A percentile compares a stretch with the other conserved stretches of the same genome.
Conservation (phyloP, 345 rosid genomes). For the Isatis tinctoria region DNA sequence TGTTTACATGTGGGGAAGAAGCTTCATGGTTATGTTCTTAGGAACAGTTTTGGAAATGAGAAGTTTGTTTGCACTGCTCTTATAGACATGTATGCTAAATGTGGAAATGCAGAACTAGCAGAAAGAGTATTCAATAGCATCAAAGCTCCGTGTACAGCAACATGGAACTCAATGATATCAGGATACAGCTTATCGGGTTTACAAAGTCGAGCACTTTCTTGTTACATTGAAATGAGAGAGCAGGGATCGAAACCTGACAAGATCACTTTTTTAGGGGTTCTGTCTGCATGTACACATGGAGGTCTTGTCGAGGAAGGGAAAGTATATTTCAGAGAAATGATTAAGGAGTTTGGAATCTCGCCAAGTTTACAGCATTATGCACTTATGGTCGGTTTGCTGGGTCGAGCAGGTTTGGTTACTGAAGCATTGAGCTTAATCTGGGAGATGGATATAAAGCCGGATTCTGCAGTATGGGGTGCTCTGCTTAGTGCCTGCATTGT, state of each 20-base stretch:
- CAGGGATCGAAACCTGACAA: slow-evolving; percentile 55
- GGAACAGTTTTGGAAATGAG: slow-evolving; percentile 50
- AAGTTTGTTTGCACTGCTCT: slow-evolving; percentile 77
- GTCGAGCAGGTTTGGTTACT: slow-evolving; percentile 55
- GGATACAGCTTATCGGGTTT: slow-evolving; percentile 65
- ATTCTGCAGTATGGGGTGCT: slow-evolving; percentile 84
- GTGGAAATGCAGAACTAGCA: slow-evolving; percentile 54
- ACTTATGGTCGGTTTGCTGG: slow-evolving; percentile 65
- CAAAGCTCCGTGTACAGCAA: slow-evolving; percentile 50
- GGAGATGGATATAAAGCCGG: slow-evolving; percentile 50
- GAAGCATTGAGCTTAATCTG: slow-evolving; percentile 54
- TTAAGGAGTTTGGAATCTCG: slow-evolving; percentile 41
- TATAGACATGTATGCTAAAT: slow-evolving; percentile 75
- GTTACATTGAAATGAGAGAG: slow-evolving; percentile 45
- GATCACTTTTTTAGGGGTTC: slow-evolving; percentile 72
- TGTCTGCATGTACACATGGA: slow-evolving; percentile 71
- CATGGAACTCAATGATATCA: slow-evolving; percentile 78
- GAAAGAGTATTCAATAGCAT: slow-evolving; percentile 56
- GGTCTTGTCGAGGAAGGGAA: slow-evolving; percentile 68
- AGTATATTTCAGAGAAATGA: slow-evolving; percentile 51
- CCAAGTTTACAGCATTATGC: slow-evolving; percentile 76
- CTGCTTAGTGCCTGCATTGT: slow-evolving; percentile 63
- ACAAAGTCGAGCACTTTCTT: slow-evolving; percentile 49
- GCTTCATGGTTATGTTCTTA: slow-evolving; percentile 53
- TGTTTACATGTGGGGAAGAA: slow-evolving; percentile 54